Conservation (phyloP, 75 land plant species). For the Chamaecyparis obtusa region DNA sequence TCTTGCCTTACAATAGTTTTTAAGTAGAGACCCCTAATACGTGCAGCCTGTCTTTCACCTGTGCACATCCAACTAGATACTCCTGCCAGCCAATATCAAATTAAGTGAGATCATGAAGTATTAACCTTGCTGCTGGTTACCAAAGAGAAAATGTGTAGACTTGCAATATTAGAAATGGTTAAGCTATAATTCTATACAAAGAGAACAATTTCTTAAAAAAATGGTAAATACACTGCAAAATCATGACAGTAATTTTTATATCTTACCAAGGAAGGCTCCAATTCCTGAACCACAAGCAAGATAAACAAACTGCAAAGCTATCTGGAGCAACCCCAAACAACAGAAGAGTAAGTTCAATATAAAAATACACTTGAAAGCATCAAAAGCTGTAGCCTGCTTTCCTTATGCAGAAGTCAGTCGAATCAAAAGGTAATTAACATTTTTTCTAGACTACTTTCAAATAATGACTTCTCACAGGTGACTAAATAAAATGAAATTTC, state of each 20-base stretch:
- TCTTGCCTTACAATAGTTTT: constrained; percentile 80
- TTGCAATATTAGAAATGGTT: not conserved
- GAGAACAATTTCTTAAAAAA: not conserved
- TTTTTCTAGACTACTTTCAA: too few relatives aligned
- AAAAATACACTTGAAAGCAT: too few relatives aligned
- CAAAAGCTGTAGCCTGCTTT: too few relatives aligned
- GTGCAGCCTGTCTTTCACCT: constrained; percentile 69
- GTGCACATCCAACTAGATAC: constrained; percentile 76
- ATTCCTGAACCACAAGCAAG: constrained; percentile 56
- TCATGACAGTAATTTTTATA: not conserved
- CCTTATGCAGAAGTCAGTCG: too few relatives aligned
- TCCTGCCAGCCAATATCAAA: constrained; percentile 33
- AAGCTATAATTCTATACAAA: not conserved
- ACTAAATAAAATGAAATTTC: not conserved
- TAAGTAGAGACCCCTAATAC: constrained; percentile 67
- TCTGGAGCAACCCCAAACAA: constrained; percentile 18
- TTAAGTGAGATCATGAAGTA: not conserved
- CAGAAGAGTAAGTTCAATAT: too few relatives aligned
- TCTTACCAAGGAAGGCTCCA: constrained; percentile 54
- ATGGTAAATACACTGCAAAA: not conserved
- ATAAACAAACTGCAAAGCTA: constrained; percentile 52
- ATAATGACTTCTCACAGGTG: not conserved
- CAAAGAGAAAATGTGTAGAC: not conserved
- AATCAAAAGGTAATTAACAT: too few relatives aligned
- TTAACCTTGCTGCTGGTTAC: not conserved